Conservation (phyloP, 2,329 filamentous ascomycete species). For the Ascocoryne sarcoides region DNA sequence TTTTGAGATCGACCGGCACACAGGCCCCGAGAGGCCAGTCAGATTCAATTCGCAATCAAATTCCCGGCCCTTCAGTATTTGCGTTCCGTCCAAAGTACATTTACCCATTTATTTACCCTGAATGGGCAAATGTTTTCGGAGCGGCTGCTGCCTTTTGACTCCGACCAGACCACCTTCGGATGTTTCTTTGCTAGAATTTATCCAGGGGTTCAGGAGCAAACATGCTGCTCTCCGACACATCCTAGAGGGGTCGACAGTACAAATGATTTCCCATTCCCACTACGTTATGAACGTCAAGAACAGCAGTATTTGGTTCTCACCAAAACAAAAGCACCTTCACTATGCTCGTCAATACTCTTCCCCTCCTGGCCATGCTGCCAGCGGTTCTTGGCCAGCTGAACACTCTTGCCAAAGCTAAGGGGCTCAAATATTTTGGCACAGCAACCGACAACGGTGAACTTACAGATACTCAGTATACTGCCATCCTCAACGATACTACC, state of each 20-base stretch:
- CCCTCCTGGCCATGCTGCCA: slow-evolving; percentile 7
- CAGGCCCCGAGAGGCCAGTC: not conserved
- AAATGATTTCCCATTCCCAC: too few relatives aligned
- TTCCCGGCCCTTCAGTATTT: not conserved
- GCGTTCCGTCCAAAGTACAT: not conserved
- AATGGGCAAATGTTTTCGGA: not conserved
- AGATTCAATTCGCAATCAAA: not conserved
- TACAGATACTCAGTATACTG: slow-evolving; percentile 39
- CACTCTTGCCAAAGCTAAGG: slow-evolving; percentile 44
- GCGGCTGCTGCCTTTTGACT: not conserved
- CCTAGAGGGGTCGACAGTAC: too few relatives aligned
- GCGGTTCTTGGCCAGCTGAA: slow-evolving; percentile 7
- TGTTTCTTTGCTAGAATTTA: too few relatives aligned
- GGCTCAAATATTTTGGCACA: slow-evolving; percentile 46
- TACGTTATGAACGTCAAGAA: too few relatives aligned
- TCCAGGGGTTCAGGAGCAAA: too few relatives aligned
- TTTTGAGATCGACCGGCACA: not conserved
- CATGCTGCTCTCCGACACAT: too few relatives aligned
- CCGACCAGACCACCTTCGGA: not conserved
- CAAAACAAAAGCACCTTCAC: too few relatives aligned
- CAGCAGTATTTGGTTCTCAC: too few relatives aligned
- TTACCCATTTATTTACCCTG: not conserved
- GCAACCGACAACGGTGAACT: slow-evolving; percentile 50
- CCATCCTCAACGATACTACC: slow-evolving; percentile 43
- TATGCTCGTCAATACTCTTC: slow-evolving; percentile 3